Percentiles rank a stretch among this genome's conserved stretches.
These are phyloP conservation scores for Lenzites betulinus DNA, from an alignment of 768 basidiomycete species.

Conservation along the genomic window DNA sequence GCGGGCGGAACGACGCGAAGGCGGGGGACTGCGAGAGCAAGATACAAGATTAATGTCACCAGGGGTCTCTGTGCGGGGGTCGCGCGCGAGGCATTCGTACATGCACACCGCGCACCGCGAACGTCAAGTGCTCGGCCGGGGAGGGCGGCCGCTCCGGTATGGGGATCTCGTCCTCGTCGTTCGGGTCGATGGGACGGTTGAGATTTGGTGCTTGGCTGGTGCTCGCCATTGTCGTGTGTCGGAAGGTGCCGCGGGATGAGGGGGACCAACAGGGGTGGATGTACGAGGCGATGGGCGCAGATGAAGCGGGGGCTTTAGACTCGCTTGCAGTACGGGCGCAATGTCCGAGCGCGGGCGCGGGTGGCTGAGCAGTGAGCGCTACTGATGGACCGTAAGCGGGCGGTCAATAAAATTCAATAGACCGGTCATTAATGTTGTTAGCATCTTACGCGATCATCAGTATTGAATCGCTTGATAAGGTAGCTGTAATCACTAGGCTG, in stretches of 20 bases:
- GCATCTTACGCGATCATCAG: too few relatives aligned
- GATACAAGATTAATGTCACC: slow-evolving; percentile 11
- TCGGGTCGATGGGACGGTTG: too few relatives aligned
- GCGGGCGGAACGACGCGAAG: slow-evolving; percentile 78
- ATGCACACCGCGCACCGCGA: slow-evolving; percentile 69
- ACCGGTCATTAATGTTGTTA: too few relatives aligned
- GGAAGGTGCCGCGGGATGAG: background rate
- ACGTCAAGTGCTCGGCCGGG: slow-evolving; percentile 72
- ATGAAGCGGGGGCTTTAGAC: background rate
- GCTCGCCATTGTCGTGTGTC: background rate
- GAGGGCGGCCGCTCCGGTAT: slow-evolving; percentile 55
- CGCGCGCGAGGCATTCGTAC: slow-evolving; percentile 45
- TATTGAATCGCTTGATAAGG: too few relatives aligned
- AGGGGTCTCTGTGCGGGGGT: slow-evolving; percentile 9
- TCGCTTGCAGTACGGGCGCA: too few relatives aligned
- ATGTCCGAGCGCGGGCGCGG: too few relatives aligned
- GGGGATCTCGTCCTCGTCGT: slow-evolving; percentile 43
- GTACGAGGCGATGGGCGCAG: background rate
- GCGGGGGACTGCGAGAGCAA: slow-evolving; percentile 59
- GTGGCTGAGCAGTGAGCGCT: too few relatives aligned
- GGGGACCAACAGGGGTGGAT: too few relatives aligned
- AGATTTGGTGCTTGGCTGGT: background rate
- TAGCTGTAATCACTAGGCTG: too few relatives aligned
- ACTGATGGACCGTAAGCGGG: too few relatives aligned
- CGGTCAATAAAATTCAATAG: too few relatives aligned